Conservation (phyloP, 208 protist species). For the Leishmania amazonensis region DNA sequence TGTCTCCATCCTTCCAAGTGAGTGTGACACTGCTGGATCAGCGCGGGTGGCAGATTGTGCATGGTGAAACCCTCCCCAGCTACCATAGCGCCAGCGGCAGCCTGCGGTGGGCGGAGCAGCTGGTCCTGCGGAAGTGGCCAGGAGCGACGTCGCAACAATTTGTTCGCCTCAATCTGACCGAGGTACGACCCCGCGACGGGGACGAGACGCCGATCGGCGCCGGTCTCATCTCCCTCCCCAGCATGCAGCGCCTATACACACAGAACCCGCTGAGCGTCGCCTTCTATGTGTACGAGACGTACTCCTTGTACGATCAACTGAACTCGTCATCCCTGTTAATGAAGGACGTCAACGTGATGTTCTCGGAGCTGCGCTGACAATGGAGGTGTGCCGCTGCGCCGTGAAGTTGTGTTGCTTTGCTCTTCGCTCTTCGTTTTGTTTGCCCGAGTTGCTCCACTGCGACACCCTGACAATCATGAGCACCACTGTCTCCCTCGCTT, state of each 20-base stretch:
- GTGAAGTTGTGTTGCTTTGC: not conserved
- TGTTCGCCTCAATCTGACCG: conserved; percentile 86
- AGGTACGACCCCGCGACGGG: conserved; percentile 79
- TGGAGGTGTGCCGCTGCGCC: not conserved
- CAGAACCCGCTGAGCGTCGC: conserved; percentile 72
- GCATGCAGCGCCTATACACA: conserved; percentile 62
- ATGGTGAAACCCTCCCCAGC: conserved; percentile 79
- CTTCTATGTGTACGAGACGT: conserved; percentile 92
- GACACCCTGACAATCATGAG: not conserved
- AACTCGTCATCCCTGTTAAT: conserved; percentile 84
- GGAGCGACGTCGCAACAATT: conserved; percentile 82
- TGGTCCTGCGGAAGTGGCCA: conserved; percentile 87
- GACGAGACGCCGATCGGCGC: conserved; percentile 88
- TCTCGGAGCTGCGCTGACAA: conserved; percentile 60
- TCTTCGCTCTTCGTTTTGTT: not conserved
- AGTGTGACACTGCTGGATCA: conserved; percentile 85
- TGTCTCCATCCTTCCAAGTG: conserved; percentile 86
- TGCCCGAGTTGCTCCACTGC: not conserved
- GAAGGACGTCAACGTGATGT: conserved; percentile 81
- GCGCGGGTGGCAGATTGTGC: conserved; percentile 81
- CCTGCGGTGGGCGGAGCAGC: conserved; percentile 79
- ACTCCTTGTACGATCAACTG: conserved; percentile 87
- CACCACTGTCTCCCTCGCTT: not conserved
- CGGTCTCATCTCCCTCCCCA: conserved; percentile 78
- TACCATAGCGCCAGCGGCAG: conserved; percentile 89